phyloP scores from a whole-genome alignment of 164 flowering plant genomes.

The Aristolochia fimbriata region DNA sequence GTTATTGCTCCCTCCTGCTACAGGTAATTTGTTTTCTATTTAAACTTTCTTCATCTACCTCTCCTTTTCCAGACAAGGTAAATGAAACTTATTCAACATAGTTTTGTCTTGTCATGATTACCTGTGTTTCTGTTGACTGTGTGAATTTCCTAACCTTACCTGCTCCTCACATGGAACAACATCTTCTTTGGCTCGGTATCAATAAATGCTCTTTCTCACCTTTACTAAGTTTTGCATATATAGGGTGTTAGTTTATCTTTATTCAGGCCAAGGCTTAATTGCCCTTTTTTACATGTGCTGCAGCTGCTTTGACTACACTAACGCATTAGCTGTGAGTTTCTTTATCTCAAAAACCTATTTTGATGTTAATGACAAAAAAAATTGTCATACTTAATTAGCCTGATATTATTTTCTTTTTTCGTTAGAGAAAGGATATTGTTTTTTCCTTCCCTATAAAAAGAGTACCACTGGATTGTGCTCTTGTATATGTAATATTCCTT shows the following conservation, averaged over 20 bases:
- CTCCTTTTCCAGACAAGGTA: neutral
- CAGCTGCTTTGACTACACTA: slow-evolving; percentile 99
- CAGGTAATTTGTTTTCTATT: slow-evolving; percentile 35
- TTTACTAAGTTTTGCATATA: neutral
- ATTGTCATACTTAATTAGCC: too few species aligned
- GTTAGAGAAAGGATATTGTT: too few species aligned
- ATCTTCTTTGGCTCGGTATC: too few species aligned
- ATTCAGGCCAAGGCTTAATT: slow-evolving; percentile 8
- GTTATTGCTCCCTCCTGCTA: slow-evolving; percentile 99
- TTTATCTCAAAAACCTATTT: neutral
- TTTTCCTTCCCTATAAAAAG: too few species aligned
- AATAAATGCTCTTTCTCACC: neutral
- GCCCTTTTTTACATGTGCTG: slow-evolving; percentile 14
- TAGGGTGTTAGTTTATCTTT: neutral
- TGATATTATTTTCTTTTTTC: too few species aligned
- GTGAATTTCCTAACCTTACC: too few species aligned
- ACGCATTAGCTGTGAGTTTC: slow-evolving; percentile 82
- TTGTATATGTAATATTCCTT: too few species aligned
- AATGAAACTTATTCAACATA: neutral
- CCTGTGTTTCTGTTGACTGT: too few species aligned
- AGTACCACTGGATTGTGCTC: too few species aligned
- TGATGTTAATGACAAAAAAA: too few species aligned
- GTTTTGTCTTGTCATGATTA: neutral
- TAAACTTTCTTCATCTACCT: neutral
- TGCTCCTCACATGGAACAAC: too few species aligned